These are phyloP conservation scores for Dothistroma septosporum DNA, from an alignment of 2,329 filamentous ascomycete species.

Conservation along the genomic window DNA sequence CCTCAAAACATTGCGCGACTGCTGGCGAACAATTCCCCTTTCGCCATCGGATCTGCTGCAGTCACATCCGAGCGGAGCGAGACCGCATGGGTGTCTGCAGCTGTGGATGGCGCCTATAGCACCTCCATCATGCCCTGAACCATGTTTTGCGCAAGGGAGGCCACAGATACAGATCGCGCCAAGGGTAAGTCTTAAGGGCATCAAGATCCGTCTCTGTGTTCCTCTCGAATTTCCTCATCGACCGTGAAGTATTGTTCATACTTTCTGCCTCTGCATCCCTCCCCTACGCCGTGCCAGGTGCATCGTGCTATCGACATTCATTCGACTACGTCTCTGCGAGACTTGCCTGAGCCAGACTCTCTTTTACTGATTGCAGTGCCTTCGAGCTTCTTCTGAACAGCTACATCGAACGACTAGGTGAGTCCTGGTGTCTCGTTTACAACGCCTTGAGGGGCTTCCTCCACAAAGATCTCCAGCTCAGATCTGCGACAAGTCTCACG, in stretches of 20 bases:
- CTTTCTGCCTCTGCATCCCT: constrained; percentile 1
- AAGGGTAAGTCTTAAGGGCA: constrained; percentile 23
- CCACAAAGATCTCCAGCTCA: not conserved
- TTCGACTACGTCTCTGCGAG: constrained; percentile 23
- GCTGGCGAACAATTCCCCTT: constrained; percentile 9
- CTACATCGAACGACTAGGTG: constrained; percentile 13
- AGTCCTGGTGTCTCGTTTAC: constrained; percentile 5
- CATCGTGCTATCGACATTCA: constrained; percentile 22
- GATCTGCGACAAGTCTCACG: constrained; percentile 13
- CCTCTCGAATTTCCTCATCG: constrained; percentile 1
- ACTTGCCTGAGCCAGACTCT: constrained; percentile 22
- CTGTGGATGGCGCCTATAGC: constrained; percentile 19
- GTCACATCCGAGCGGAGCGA: constrained; percentile 17
- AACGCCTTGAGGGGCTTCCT: not conserved
- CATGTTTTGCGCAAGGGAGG: constrained; percentile 13
- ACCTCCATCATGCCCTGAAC: constrained; percentile 14
- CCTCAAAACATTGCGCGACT: constrained; percentile 5
- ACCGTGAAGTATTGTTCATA: constrained; percentile 8
- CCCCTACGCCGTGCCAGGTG: constrained; percentile 20
- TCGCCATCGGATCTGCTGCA: constrained; percentile 15
- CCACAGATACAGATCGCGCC: constrained; percentile 21
- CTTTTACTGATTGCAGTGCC: constrained; percentile 20
- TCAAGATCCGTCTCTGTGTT: constrained; percentile 10
- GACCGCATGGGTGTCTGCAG: constrained; percentile 14
- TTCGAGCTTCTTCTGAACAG: constrained; percentile 7